phyloP scores from a whole-genome alignment of 257 asterid genomes.

The Solanum neorickii region DNA sequence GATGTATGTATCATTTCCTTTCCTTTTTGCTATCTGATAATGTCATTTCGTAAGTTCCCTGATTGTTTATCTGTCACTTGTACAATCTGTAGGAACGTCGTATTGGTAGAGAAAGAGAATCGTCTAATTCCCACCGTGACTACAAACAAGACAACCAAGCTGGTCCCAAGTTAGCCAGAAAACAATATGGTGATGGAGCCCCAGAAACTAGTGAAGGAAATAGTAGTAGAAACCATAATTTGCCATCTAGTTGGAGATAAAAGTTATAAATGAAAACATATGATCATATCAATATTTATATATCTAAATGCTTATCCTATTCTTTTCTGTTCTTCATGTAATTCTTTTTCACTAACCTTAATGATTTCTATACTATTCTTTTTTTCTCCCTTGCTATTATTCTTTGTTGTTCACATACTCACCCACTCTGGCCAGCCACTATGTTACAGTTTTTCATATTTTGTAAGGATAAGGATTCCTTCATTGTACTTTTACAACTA shows the following conservation, averaged over 20 bases:
- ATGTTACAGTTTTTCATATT: neutral
- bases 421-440: constrained; percentile 3
- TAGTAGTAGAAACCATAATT: constrained; percentile 27
- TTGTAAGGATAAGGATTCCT: neutral
- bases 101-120: constrained; percentile 19
- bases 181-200: constrained; percentile 28
- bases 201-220: constrained; percentile 40
- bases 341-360: neutral
- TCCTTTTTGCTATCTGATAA: neutral
- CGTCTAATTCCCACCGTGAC: constrained; percentile 33
- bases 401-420: neutral
- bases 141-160: constrained; percentile 20
- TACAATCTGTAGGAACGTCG: constrained; percentile 42
- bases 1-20: constrained; percentile 32
- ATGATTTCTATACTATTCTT: neutral
- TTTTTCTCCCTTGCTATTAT: neutral
- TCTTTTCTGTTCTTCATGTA: constrained; percentile 2
- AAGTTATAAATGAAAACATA: neutral
- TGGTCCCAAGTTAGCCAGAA: constrained; percentile 18
- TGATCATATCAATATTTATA: neutral
- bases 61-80: neutral
- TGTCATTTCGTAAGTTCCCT: neutral
- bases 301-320: constrained; percentile 7
- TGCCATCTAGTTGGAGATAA: constrained; percentile 32
- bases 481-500: neutral